Base-by-base conservation (phyloP, 2,329 filamentous ascomycete genomes). In the Aspergillus transmontanensis region DNA sequence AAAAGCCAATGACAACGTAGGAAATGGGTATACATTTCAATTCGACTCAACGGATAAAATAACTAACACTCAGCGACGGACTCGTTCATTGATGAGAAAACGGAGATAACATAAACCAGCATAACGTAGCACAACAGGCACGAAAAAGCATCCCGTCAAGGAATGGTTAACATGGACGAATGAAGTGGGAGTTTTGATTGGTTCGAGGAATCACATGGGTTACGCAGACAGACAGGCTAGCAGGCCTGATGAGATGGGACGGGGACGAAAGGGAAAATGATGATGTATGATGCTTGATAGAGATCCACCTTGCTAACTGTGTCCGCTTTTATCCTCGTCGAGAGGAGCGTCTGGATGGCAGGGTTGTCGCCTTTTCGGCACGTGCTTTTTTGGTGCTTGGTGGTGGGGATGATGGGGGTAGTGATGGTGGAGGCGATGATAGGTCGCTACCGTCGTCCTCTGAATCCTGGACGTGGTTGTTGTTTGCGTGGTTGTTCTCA, bases 1-100 rank as follows among this genome's bases (percentile, higher is more conserved):
- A 91, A 83, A 6, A 85, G 83, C 70, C 90, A 92, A 26, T 55
- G 48, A 43, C n/a, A 16, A 50, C 26, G 50, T 41, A 50, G 43
- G 58, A 61, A 61, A 61, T 61, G 62, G 62, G 62, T 64, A 64
- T 64, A 64, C 54, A 63, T 54, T 64, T 59, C 46, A 32, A 34
- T 36, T 55, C 51, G 51, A 55, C 51, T 55, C n/a, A 55, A 55
- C 62, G 55, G 60, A 5, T 34, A 48, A 43, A 21, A 23, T 32
- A 59, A 50, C 43, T 50, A 23, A 51, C 23, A 21, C 45, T 43
- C 41, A 32, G 26, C 36, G 10, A 41, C 36, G 9, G 39, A 50
- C 46, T 46, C 43, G 23, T 58, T 58, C 43, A 34, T 51, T 55
- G 51, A 12, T 55, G 23, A 28, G 30, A 39, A 39, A n/a, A 12